These are phyloP conservation scores for Aureobasidium leucospermi DNA, from an alignment of 2,329 filamentous ascomycete genomes.

Conservation along the genomic window DNA sequence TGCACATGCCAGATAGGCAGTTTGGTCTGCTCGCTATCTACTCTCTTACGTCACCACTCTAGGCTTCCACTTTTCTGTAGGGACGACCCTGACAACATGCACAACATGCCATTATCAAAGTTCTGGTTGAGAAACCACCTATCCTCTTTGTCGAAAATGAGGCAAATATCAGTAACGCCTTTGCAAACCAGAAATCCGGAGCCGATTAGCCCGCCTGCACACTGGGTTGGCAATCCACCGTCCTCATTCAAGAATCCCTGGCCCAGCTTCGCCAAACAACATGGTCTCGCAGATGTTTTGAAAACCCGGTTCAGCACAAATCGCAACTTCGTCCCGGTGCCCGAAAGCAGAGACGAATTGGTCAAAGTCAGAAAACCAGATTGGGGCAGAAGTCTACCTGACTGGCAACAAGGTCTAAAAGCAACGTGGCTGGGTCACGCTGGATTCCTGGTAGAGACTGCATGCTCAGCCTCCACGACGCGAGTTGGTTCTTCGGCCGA, in stretches of 20 bases:
- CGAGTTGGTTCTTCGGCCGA: constrained; percentile 18
- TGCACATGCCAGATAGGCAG: no score
- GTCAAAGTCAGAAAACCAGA: constrained; percentile 36
- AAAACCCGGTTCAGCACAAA: constrained; percentile 32
- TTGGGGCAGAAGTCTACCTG: constrained; percentile 25
- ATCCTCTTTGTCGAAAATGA: neutral
- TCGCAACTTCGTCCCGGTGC: constrained; percentile 42
- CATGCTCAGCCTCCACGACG: neutral
- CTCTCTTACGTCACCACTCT: neutral
- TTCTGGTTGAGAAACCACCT: neutral
- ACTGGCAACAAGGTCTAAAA: constrained; percentile 28
- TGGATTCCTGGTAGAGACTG: constrained; percentile 41
- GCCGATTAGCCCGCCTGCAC: constrained; percentile 21
- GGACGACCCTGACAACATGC: neutral
- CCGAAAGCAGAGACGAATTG: constrained; percentile 33
- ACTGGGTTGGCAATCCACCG: constrained; percentile 38
- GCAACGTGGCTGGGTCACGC: constrained; percentile 48
- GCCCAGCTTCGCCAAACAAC: constrained; percentile 32
- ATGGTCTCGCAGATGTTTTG: constrained; percentile 24
- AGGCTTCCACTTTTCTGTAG: neutral
- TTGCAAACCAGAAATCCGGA: neutral
- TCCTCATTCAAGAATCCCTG: constrained; percentile 44
- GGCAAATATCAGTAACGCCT: neutral
- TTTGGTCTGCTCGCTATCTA: neutral
- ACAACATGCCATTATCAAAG: neutral